Base-by-base conservation (phyloP, 208 protist species). In the Entamoeba dispar region DNA sequence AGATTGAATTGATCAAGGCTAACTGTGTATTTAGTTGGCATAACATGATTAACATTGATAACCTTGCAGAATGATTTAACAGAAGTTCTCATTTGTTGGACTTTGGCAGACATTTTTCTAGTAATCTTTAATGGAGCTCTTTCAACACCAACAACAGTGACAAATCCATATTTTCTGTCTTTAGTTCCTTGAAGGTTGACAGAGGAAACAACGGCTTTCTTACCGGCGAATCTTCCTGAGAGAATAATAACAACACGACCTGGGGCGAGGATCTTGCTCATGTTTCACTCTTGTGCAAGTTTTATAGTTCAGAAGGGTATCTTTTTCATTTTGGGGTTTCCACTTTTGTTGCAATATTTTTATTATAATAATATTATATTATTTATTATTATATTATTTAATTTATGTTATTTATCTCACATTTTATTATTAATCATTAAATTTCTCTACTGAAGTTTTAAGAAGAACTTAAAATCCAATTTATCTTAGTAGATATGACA, bases 41-140 rank as follows among this genome's bases (percentile, higher is more conserved):
- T 95, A n/a, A 96, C 50, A 69, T 96, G 96, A 50, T 94, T 95
- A 92, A 94, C 94, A 93, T 96, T 96, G 19, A 94, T 34, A n/a
- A 94, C 22, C 91, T 96, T 96, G 43, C 96, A 90, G 94, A 96
- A 96, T 34, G 96, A 94, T 86, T 94, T 95, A 50, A 96, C 17
- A 10, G 77, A 94, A 34, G 94, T 95, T 43, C 96, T 93, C 27
- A 94, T 93, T 47, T 92, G 34, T n/a, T 95, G 91, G 52, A 95
- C 92, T 90, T 95, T 96, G 0, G 94, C 19, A 38, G 3, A 69
- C 95, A 96, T 96, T 5, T 5, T 19, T 51, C 92, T 95, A 34
- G 91, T 94, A 52, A 96, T 93, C 38, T 91, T 94, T 14, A 94
- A 55, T n/a, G 96, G 96, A 51, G 50, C n/a, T 57, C 93, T 22